Evolutionary conservation across 2,329 filamentous ascomycete genomes (phyloP), one percentile per base, ranked within the genome.

Genomic region (Cladosporium austrohemisphaericum): DNA sequence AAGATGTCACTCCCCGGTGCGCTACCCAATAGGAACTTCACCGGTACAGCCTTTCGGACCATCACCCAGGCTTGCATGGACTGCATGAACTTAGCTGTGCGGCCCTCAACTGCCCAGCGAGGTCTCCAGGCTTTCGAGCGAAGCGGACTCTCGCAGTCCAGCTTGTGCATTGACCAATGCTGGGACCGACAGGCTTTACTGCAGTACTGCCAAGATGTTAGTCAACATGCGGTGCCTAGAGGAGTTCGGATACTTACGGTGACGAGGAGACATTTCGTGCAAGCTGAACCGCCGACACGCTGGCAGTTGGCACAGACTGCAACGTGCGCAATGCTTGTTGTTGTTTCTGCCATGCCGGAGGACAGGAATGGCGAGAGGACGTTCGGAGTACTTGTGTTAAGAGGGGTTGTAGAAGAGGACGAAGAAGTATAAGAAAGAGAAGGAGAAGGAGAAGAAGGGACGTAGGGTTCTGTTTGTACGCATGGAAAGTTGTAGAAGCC

Each of bases 1-100:
- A 74, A 41, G 0, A 75, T 41, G 50, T 74, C 68, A 1, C 71
- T 13, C 0, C 71, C 70, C 13, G 71, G 70, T 8, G 68, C 50
- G 47, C 71, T 72, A 5, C 68, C 70, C 70, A 68, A 74, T 10
- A 73, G 57, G 49, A 58, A 65, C 20, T 41, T 26, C n/a, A n/a
- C n/a, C n/a, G n/a, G n/a, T n/a, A n/a, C n/a, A n/a, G n/a, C n/a
- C n/a, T n/a, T n/a, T n/a, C n/a, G n/a, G n/a, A n/a, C n/a, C n/a
- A n/a, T n/a, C n/a, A n/a, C n/a, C n/a, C n/a, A n/a, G n/a, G n/a
- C n/a, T 20, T 25, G 16, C 41, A 67, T 70, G 5, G 49, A 46
- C 8, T 55, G 61, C 4, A 65, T 45, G 49, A 67, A 68, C 0
- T 36, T 11, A 4, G 64, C 61, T 1, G 6, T 18, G 9, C 65